These are phyloP conservation scores for Rhizopus stolonifer DNA, from an alignment of 371 early-diverging fungal species.

Conservation along the genomic window DNA sequence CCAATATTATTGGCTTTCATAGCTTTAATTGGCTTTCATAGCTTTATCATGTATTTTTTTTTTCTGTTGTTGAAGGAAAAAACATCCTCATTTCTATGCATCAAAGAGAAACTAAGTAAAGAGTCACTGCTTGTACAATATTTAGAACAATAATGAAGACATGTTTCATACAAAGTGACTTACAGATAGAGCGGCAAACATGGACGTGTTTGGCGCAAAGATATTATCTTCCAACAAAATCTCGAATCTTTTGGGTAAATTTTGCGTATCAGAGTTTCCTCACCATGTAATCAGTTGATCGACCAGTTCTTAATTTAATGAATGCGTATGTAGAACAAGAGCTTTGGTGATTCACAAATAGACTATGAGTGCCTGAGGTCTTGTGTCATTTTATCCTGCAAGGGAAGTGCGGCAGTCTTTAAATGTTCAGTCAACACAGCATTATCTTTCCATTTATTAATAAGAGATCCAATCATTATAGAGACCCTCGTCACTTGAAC, in stretches of 20 bases:
- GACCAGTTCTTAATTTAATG: slow-evolving; percentile 55
- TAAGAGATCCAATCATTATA: slow-evolving; percentile 54
- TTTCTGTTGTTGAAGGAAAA: too few relatives aligned
- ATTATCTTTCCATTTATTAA: slow-evolving; percentile 63
- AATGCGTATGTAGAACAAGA: slow-evolving; percentile 53
- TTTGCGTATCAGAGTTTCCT: slow-evolving; percentile 39
- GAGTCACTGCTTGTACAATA: slow-evolving; percentile 82
- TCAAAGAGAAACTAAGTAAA: too few relatives aligned
- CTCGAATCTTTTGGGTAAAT: slow-evolving; percentile 67
- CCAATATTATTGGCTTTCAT: too few relatives aligned
- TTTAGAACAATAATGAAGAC: slow-evolving; percentile 30
- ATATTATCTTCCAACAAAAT: slow-evolving; percentile 68
- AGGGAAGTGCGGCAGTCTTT: slow-evolving; percentile 15
- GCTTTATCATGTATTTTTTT: too few relatives aligned
- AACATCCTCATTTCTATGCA: too few relatives aligned
- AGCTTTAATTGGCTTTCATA: too few relatives aligned
- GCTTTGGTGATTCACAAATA: slow-evolving; percentile 63
- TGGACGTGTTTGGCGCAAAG: slow-evolving; percentile 65
- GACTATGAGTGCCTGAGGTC: slow-evolving; percentile 29
- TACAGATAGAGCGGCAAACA: slow-evolving; percentile 71
- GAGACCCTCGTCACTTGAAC: slow-evolving; percentile 44
- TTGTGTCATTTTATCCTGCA: slow-evolving; percentile 28
- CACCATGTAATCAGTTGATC: slow-evolving; percentile 62
- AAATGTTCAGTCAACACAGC: slow-evolving; percentile 34
- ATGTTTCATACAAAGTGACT: slow-evolving; percentile 1